Base-by-base conservation (phyloP, 352 stramenopile species). In the Globisporangium emineosum region DNA sequence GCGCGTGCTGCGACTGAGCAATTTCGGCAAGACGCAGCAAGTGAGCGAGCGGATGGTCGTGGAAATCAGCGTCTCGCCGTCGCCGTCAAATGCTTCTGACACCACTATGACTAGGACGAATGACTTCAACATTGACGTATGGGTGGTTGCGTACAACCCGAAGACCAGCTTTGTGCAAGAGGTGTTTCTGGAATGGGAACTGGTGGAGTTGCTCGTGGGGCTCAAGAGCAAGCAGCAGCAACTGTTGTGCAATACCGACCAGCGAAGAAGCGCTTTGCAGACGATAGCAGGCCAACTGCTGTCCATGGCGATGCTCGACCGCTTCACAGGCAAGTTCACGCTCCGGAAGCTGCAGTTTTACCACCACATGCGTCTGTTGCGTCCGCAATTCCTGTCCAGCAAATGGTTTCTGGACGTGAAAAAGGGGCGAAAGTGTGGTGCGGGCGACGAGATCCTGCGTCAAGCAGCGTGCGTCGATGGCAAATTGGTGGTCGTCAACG, bases 151-250 rank as follows among this genome's bases (percentile, higher is more conserved):
- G n/a, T 90, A 92, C 63, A 69, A 88, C 27, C 78, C 81, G 15
- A 51, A 54, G 2, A 65, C 69, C 2, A 75, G 67, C 12, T 68
- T 59, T 10, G 59, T 72, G 5, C 70, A 90, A 32, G 72, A 77
- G 21, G 68, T 92, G 47, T 92, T 86, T 57, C 67, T 94, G n/a
- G 80, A 94, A 57, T 87, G 73, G 71, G 76, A 88, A 23, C 66
- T 92, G 5, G 69, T 92, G 2, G 63, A 80, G 55, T 67, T 94
- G n/a, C 65, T 94, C 25, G 71, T 62, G 7, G 65, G 70, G 12
- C 57, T 56, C 40, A 71, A 62, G 53, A 15, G 51, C 35, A 57
- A 57, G 29, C 25, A 57, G 42, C 54, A 60, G 25, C 19, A 21
- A 9, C 10, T 42, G 5, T n/a, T 30, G 7, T n/a, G 17, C 23